A percentile compares a stretch with the other conserved stretches of the same genome.
These are phyloP conservation scores for Hypoxylon rubiginosum DNA, from an alignment of 2,329 filamentous ascomycete species.

Conservation along the genomic window DNA sequence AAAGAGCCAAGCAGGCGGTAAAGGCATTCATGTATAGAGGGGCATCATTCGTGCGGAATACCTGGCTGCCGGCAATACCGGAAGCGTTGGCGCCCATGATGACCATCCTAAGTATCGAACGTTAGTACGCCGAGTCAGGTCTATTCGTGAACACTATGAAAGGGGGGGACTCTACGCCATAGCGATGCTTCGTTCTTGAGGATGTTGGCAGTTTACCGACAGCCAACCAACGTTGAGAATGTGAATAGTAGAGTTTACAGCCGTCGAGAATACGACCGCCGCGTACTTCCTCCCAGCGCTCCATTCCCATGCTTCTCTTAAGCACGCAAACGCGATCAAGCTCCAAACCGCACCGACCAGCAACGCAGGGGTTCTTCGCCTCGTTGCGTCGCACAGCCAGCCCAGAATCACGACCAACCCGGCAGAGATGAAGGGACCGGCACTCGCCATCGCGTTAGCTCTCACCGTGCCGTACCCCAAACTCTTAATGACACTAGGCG, in stretches of 20 bases:
- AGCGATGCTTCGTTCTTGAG: conserved; percentile 48
- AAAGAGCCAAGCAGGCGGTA: conserved; percentile 44
- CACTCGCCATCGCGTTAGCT: conserved; percentile 49
- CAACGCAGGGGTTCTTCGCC: conserved; percentile 53
- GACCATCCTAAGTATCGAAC: conserved; percentile 48
- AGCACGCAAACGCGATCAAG: conserved; percentile 54
- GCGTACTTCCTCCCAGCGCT: conserved; percentile 44
- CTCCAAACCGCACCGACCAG: conserved; percentile 55
- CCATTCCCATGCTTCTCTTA: conserved; percentile 47
- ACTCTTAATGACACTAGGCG: conserved; percentile 49
- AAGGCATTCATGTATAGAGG: conserved; percentile 47
- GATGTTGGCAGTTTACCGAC: conserved; percentile 47
- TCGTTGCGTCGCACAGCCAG: conserved; percentile 48
- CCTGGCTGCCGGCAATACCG: conserved; percentile 46
- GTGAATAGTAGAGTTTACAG: conserved; percentile 52
- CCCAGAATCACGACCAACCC: conserved; percentile 36
- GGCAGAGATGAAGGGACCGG: conserved; percentile 41
- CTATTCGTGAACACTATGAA: too few species aligned
- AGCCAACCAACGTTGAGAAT: conserved; percentile 49
- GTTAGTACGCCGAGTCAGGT: conserved; percentile 11
- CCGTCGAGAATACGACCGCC: conserved; percentile 46
- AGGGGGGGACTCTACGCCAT: conserved; percentile 49
- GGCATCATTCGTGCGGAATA: conserved; percentile 49
- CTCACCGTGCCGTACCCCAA: conserved; percentile 45
- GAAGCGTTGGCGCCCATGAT: conserved; percentile 49